These are phyloP conservation scores for Colletotrichum sp. DNA, from an alignment of 2,329 filamentous ascomycete species.

Conservation along the genomic window DNA sequence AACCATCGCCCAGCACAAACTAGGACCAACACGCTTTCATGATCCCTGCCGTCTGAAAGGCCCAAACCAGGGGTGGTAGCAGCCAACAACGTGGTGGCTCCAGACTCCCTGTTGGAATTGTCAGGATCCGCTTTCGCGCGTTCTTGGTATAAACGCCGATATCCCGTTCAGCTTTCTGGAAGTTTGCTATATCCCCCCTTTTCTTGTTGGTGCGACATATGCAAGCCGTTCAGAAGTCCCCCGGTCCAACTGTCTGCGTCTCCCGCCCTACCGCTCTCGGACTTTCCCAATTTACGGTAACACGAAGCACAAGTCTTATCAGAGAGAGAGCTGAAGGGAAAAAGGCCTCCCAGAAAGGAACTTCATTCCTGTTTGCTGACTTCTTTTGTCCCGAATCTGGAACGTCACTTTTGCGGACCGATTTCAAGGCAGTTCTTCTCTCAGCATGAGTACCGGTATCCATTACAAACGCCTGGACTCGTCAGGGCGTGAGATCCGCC, in stretches of 20 bases:
- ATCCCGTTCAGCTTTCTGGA: slow-evolving; percentile 12
- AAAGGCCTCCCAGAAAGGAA: not conserved
- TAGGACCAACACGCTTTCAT: not conserved
- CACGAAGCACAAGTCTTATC: not conserved
- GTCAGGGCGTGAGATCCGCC: slow-evolving; percentile 32
- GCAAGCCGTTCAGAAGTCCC: slow-evolving; percentile 7
- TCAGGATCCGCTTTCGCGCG: slow-evolving; percentile 11
- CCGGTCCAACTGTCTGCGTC: not conserved
- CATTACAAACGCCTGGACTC: slow-evolving; percentile 25
- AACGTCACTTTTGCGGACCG: not conserved
- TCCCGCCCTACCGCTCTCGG: not conserved
- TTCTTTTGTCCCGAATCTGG: not conserved
- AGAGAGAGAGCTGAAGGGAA: not conserved
- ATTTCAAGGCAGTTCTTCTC: not conserved
- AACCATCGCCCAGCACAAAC: not conserved
- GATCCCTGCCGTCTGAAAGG: not conserved
- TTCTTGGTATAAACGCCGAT: slow-evolving; percentile 22
- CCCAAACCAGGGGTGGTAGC: not conserved
- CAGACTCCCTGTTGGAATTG: slow-evolving; percentile 13
- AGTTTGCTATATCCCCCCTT: slow-evolving; percentile 4
- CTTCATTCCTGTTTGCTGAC: not conserved
- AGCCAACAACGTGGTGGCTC: not conserved
- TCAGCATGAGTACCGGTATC: not conserved
- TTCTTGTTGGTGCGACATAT: slow-evolving; percentile 11
- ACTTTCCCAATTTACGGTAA: not conserved